Evolutionary conservation across 148 eudicot genomes (phyloP), one percentile per base, ranked within the genome.

Genomic region (Cornus kousa): DNA sequence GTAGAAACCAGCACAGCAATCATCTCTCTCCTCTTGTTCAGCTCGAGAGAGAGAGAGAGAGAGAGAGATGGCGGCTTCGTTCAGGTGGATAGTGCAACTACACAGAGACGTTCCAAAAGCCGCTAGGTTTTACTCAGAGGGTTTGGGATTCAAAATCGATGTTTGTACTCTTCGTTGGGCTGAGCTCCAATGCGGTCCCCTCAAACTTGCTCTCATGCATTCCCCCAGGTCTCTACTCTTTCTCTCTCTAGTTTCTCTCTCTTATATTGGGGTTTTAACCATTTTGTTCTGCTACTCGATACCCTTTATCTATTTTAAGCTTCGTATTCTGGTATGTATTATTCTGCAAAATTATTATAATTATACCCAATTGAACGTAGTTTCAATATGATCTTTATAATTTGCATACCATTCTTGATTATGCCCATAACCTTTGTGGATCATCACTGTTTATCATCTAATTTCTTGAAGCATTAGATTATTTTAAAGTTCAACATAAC

Each of bases 91-190:
- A 76, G 83, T 95, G 83, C 99, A 95, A 75, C 81, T 93, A 5
- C 98, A 95, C 94, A 95, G 85, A 70, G 98, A 95, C 84, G 98
- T 95, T 0, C 98, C 98, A 2, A 95, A 86, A 89, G 98, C 98
- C 20, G 97, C 97, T 11, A 82, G 83, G 20, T 88, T 95, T 79
- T 95, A 95, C 87, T 88, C 96, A 0, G 87, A 95, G 79, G 98
- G 98, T 0, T 84, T 95, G 68, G 98, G 88, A 32, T 88, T 95
- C 80, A 86, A 85, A 69, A 81, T 95, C 48, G 85, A 88, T 77
- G 97, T 95, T 22, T 95, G 98, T 79, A 95, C 97, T 55, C 97
- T 87, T 78, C 94, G 98, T 39, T 95, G 94, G 94, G 98, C 98
- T 23, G 97, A 95, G 78, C 98, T 95, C 60, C 88, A 88, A 37